phyloP scores from a whole-genome alignment of 2,329 filamentous ascomycete genomes.

The Aciculosporium take region DNA sequence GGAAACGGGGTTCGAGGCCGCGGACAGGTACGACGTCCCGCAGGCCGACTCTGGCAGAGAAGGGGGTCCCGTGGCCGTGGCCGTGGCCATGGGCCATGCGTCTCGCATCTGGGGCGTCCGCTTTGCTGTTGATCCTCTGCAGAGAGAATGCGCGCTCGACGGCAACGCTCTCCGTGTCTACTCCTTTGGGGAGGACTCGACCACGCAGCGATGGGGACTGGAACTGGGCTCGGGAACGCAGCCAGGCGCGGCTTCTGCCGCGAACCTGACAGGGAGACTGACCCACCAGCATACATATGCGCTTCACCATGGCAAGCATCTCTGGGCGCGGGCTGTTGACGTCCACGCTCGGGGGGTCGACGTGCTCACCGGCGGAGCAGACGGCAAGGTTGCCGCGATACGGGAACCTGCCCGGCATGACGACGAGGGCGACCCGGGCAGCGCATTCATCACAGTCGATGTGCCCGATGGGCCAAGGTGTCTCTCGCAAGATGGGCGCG shows the following conservation, averaged over 20 bases:
- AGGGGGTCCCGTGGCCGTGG: constrained; percentile 33
- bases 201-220: constrained; percentile 53
- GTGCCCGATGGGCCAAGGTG: constrained; percentile 18
- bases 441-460: constrained; percentile 14
- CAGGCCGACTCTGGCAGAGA: neutral
- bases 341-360: constrained; percentile 19
- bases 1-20: constrained; percentile 48
- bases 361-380: constrained; percentile 69
- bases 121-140: constrained; percentile 33
- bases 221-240: neutral
- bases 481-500: constrained; percentile 6
- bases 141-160: neutral
- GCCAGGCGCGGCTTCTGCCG: neutral
- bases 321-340: constrained; percentile 57
- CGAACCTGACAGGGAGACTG: constrained; percentile 21
- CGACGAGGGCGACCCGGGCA: constrained; percentile 1
- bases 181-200: constrained; percentile 78
- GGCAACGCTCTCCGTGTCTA: constrained; percentile 30
- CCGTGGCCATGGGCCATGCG: constrained; percentile 68
- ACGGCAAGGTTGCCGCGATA: constrained; percentile 51
- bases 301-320: constrained; percentile 73
- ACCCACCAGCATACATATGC: constrained; percentile 40
- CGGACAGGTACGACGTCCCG: constrained; percentile 12
- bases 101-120: constrained; percentile 82
- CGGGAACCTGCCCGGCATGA: constrained; percentile 9